phyloP scores from a whole-genome alignment of 441 rosid genomes.

The Croton laevigatus region DNA sequence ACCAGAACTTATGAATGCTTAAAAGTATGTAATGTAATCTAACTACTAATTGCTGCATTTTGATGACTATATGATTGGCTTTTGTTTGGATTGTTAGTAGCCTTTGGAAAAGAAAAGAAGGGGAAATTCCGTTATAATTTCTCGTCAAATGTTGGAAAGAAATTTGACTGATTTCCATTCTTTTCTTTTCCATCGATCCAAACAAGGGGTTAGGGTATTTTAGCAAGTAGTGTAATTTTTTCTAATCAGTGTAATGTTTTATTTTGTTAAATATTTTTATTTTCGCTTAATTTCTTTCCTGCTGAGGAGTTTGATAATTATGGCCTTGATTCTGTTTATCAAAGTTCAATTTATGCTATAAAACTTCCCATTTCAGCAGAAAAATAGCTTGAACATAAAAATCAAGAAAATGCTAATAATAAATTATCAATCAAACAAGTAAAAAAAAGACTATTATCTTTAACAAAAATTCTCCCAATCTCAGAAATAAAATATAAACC shows the following conservation, averaged over 20 bases:
- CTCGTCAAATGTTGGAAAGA: no score
- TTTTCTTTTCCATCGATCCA: not conserved
- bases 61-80: not conserved
- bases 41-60: not conserved
- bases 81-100: no score
- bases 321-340: not conserved
- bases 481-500: constrained; percentile 13
- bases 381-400: not conserved
- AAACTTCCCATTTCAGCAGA: no score
- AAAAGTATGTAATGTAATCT: not conserved
- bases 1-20: not conserved
- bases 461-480: constrained; percentile 21
- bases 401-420: not conserved
- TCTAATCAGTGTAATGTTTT: no score
- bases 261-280: not conserved
- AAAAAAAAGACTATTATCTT: constrained; percentile 17
- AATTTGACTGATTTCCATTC: no score
- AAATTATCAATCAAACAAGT: constrained; percentile 11
- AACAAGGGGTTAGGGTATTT: no score
- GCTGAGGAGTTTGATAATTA: no score
- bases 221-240: no score
- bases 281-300: not conserved
- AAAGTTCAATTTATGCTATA: not conserved
- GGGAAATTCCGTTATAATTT: no score
- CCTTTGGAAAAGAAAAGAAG: no score